Percentiles rank a stretch among this genome's conserved stretches.
phyloP scores from a whole-genome alignment of 2,329 filamentous ascomycete species.

The Nemania bipapillata region DNA sequence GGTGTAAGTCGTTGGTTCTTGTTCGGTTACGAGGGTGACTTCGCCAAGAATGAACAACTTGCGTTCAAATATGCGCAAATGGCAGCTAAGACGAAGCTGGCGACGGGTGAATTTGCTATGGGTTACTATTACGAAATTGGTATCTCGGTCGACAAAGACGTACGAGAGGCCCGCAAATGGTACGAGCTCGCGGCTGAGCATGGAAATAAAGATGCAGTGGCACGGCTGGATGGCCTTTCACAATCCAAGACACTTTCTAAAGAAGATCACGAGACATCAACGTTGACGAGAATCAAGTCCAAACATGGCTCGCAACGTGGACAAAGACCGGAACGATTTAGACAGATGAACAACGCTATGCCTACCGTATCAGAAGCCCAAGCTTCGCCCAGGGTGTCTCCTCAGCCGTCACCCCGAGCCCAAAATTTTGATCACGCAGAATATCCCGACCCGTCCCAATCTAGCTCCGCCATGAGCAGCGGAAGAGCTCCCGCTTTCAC shows the following conservation, averaged over 20 bases:
- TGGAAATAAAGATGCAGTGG: slow-evolving; percentile 88
- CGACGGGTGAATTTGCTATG: slow-evolving; percentile 94
- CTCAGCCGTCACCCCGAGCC: slow-evolving; percentile 57
- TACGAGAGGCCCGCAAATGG: slow-evolving; percentile 86
- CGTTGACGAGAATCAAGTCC: slow-evolving; percentile 86
- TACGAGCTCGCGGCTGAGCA: slow-evolving; percentile 89
- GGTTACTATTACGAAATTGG: slow-evolving; percentile 98
- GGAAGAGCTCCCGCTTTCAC: slow-evolving; percentile 63
- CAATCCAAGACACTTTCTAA: slow-evolving; percentile 86
- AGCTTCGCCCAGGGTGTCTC: slow-evolving; percentile 54
- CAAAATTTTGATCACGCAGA: slow-evolving; percentile 56
- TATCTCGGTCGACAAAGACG: slow-evolving; percentile 85
- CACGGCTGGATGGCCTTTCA: slow-evolving; percentile 83
- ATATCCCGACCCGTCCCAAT: slow-evolving; percentile 61
- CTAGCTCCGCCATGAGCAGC: slow-evolving; percentile 51
- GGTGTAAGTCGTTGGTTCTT: slow-evolving; percentile 99
- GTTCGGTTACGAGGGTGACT: slow-evolving; percentile 90
- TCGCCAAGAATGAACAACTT: slow-evolving; percentile 93
- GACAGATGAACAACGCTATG: slow-evolving; percentile 59
- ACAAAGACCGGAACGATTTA: slow-evolving; percentile 69
- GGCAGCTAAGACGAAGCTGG: slow-evolving; percentile 81
- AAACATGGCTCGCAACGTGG: slow-evolving; percentile 76
- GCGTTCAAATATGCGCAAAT: slow-evolving; percentile 91
- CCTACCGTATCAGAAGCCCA: slow-evolving; percentile 61
- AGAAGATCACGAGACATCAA: slow-evolving; percentile 90